phyloP scores from a whole-genome alignment of 805 yeast genomes.

The Priceomyces fermenticarens region DNA sequence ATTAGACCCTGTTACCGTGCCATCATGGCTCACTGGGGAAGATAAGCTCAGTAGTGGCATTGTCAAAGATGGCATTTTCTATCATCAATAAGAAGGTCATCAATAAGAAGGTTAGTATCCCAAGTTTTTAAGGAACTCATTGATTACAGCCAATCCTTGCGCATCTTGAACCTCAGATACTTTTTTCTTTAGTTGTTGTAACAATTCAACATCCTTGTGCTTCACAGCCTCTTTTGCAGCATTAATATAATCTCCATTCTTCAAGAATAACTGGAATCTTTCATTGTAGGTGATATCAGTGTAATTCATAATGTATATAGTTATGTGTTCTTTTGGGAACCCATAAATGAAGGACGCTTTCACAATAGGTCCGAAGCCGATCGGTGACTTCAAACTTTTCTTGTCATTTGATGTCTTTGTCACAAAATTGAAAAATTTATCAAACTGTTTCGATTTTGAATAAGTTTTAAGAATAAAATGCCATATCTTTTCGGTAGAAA shows the following conservation, averaged over 20 bases:
- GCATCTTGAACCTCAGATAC: slow-evolving; percentile 13
- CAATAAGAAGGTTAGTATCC: slow-evolving; percentile 18
- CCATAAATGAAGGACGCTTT: slow-evolving; percentile 45
- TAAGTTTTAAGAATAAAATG: slow-evolving; percentile 28
- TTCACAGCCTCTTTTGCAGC: slow-evolving; percentile 51
- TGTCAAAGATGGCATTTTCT: slow-evolving; percentile 17
- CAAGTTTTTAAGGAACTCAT: slow-evolving; percentile 21
- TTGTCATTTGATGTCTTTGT: slow-evolving; percentile 9
- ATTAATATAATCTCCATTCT: slow-evolving; percentile 48
- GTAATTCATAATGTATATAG: slow-evolving; percentile 56
- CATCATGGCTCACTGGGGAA: slow-evolving; percentile 80
- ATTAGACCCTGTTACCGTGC: slow-evolving; percentile 54
- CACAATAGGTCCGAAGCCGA: slow-evolving; percentile 68
- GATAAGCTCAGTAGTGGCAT: slow-evolving; percentile 54
- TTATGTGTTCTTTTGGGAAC: slow-evolving; percentile 59
- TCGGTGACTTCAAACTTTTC: slow-evolving; percentile 54
- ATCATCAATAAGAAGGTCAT: slow-evolving; percentile 7
- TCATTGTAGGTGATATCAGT: slow-evolving; percentile 41
- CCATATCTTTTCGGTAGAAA: slow-evolving; percentile 32
- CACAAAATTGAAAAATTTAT: slow-evolving; percentile 31
- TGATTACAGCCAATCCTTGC: slow-evolving; percentile 11
- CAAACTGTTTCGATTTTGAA: slow-evolving; percentile 28
- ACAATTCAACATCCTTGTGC: slow-evolving; percentile 38
- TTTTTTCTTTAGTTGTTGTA: slow-evolving; percentile 20
- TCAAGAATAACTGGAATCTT: slow-evolving; percentile 48